Conservation (phyloP, 2,329 filamentous ascomycete species). For the Colletotrichum viniferum region DNA sequence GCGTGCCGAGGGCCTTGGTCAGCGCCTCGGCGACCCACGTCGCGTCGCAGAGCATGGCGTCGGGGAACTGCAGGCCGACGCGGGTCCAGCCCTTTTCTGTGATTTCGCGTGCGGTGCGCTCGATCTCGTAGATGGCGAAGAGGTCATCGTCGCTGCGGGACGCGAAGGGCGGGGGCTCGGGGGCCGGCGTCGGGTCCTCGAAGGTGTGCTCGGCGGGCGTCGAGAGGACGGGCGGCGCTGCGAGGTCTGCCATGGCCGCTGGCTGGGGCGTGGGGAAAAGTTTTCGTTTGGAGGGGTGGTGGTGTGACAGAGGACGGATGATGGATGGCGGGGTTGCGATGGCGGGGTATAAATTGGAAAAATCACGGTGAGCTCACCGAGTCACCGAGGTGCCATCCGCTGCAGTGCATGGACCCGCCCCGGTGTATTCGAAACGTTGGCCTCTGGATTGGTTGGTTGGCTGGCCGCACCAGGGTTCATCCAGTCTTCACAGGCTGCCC, state of each 20-base stretch:
- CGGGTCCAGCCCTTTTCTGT: conserved; percentile 71
- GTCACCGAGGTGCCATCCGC: neutral
- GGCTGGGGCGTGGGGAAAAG: neutral
- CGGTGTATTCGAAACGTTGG: neutral
- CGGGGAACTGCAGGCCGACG: conserved; percentile 93
- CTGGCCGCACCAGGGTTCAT: neutral
- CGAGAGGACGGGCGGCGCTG: conserved; percentile 63
- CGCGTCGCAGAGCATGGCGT: conserved; percentile 88
- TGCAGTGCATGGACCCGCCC: neutral
- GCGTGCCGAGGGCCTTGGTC: conserved; percentile 32
- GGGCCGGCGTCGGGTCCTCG: conserved; percentile 50
- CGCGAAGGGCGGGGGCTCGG: conserved; percentile 29
- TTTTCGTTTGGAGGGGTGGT: neutral
- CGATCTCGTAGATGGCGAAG: conserved; percentile 80
- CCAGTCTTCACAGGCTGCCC: neutral
- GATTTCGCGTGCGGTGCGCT: conserved; percentile 79
- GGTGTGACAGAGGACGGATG: neutral
- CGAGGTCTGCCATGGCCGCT: conserved; percentile 39
- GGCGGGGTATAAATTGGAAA: neutral
- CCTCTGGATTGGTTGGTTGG: neutral
- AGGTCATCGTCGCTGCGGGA: conserved; percentile 69
- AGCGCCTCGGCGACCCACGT: conserved; percentile 77
- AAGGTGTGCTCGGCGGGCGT: conserved; percentile 66
- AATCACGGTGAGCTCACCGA: neutral
- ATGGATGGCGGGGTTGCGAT: neutral